phyloP scores from a whole-genome alignment of 2,329 filamentous ascomycete genomes.

The Fusarium sp. region DNA sequence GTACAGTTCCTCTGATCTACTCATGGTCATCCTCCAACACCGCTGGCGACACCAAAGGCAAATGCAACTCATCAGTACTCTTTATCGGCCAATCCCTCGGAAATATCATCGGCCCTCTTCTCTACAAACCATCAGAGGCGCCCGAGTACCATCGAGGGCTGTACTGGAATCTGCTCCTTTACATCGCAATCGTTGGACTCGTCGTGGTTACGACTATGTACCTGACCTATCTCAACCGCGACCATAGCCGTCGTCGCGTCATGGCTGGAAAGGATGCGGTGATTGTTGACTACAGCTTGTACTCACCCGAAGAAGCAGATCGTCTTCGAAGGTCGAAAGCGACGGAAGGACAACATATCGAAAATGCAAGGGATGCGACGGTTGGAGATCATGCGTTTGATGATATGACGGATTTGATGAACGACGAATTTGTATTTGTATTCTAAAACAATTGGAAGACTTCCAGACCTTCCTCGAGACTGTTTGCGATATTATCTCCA shows the following conservation, averaged over 20 bases:
- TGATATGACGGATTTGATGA: constrained; percentile 38
- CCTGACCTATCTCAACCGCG: constrained; percentile 62
- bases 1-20: constrained; percentile 64
- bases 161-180: constrained; percentile 67
- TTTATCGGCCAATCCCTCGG: constrained; percentile 72
- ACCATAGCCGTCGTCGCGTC: constrained; percentile 63
- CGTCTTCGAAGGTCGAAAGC: constrained; percentile 50
- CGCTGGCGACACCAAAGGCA: constrained; percentile 74
- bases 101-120: constrained; percentile 67
- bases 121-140: constrained; percentile 48
- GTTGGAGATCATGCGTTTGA: constrained; percentile 28
- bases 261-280: constrained; percentile 67
- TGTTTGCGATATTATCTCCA: accelerated
- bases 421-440: constrained; percentile 39
- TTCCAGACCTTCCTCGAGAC: accelerated
- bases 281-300: constrained; percentile 59
- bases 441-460: not conserved
- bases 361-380: not conserved
- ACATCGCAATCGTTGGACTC: constrained; percentile 66
- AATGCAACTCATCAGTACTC: constrained; percentile 69
- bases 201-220: not conserved
- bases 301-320: constrained; percentile 48
- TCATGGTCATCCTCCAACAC: constrained; percentile 70
- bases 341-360: not conserved
- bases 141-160: constrained; percentile 59